These are phyloP conservation scores for Wickerhamiella kazuoi DNA, from an alignment of 805 yeast genomes.

Conservation along the genomic window DNA sequence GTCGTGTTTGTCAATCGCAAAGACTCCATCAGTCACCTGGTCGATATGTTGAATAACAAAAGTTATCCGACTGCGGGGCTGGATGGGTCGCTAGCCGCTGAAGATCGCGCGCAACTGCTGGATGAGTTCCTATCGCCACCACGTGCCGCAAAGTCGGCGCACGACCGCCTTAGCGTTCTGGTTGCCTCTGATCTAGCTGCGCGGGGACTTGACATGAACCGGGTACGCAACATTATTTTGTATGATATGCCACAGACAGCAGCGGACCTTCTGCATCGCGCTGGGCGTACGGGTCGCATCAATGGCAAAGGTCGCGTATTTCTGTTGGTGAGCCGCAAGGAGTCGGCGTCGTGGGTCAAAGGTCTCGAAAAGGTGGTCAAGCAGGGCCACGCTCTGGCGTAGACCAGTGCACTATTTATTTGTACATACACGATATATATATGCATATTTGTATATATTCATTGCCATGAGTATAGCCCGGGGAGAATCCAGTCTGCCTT, in stretches of 20 bases:
- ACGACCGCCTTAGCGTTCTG: constrained; percentile 29
- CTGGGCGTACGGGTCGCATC: constrained; percentile 91
- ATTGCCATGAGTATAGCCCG: constrained; percentile 4
- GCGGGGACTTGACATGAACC: constrained; percentile 74
- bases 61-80: constrained; percentile 47
- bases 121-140: constrained; percentile 51
- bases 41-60: constrained; percentile 32
- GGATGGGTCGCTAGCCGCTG: constrained; percentile 45
- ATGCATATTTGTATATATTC: background rate
- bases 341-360: constrained; percentile 61
- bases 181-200: constrained; percentile 81
- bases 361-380: constrained; percentile 58
- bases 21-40: constrained; percentile 42
- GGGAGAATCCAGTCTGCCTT: constrained; percentile 1
- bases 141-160: constrained; percentile 12
- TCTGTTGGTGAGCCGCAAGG: constrained; percentile 49
- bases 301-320: constrained; percentile 77
- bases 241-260: constrained; percentile 76
- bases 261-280: constrained; percentile 74
- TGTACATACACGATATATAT: background rate
- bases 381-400: constrained; percentile 20
- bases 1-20: constrained; percentile 72
- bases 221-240: constrained; percentile 62
- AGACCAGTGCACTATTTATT: background rate
- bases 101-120: constrained; percentile 41